Conservation (phyloP, 495 filamentous ascomycete species). For the Hypomontagnella monticulosa region DNA sequence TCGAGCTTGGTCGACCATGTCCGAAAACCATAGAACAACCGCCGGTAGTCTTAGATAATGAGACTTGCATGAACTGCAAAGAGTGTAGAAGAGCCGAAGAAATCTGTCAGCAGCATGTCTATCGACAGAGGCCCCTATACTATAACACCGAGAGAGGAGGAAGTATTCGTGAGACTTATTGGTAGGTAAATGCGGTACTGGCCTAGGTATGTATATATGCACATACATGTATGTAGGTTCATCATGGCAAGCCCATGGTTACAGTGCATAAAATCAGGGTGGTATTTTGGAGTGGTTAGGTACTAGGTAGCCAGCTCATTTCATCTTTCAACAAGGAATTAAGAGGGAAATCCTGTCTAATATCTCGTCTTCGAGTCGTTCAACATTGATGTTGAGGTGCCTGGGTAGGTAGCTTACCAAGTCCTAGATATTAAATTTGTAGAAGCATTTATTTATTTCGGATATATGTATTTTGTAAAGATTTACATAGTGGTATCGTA, state of each 20-base stretch:
- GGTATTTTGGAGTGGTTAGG: too few relatives aligned
- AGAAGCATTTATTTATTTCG: background rate
- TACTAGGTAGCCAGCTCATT: too few relatives aligned
- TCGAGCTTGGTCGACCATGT: conserved; percentile 4
- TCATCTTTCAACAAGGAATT: too few relatives aligned
- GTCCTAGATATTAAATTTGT: background rate
- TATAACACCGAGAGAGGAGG: background rate
- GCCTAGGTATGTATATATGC: too few relatives aligned
- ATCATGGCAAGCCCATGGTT: too few relatives aligned
- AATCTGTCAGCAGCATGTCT: conserved; percentile 25
- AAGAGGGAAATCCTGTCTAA: too few relatives aligned
- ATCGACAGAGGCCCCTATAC: conserved; percentile 24
- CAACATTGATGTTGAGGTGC: background rate
- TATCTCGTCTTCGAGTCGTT: background rate
- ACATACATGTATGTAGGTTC: too few relatives aligned
- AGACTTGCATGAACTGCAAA: conserved; percentile 19
- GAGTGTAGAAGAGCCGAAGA: conserved; percentile 24
- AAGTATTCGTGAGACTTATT: conserved; percentile 19
- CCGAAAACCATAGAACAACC: background rate
- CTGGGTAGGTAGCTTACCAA: background rate
- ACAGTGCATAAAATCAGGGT: too few relatives aligned
- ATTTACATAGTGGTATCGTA: background rate
- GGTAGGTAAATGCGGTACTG: conserved; percentile 8
- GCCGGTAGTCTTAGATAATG: conserved; percentile 1
- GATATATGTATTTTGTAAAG: background rate